These are phyloP conservation scores for Bruguiera gymnorhiza DNA, from an alignment of 345 rosid genomes.

Conservation along the genomic window DNA sequence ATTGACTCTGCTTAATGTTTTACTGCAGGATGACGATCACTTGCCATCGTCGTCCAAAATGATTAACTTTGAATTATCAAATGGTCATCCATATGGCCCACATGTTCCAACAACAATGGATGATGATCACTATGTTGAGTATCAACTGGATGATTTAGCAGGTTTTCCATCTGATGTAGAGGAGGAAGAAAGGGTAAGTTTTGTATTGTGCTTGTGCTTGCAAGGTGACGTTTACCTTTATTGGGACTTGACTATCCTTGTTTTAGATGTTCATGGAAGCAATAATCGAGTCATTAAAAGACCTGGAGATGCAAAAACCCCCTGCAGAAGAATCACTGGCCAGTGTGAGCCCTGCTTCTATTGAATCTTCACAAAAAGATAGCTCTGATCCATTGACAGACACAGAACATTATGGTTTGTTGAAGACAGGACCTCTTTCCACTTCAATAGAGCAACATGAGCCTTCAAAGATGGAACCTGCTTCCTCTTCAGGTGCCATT, in stretches of 20 bases:
- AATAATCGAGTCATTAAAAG: conserved; percentile 62
- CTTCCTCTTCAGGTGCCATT: conserved; percentile 26
- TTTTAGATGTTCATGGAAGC: conserved; percentile 91
- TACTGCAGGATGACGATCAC: conserved; percentile 47
- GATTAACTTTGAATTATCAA: conserved; percentile 77
- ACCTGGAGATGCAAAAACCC: conserved; percentile 39
- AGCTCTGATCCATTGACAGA: conserved; percentile 6
- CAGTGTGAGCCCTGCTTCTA: conserved; percentile 22
- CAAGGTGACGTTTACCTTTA: not conserved
- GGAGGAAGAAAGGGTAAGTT: conserved; percentile 84
- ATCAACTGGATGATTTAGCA: conserved; percentile 66
- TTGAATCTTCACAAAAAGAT: conserved; percentile 30
- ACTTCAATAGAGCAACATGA: conserved; percentile 13
- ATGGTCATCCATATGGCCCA: conserved; percentile 59
- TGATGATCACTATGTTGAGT: conserved; percentile 79
- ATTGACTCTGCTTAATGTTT: conserved; percentile 14
- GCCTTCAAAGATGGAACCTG: conserved; percentile 33
- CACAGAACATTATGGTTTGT: not conserved
- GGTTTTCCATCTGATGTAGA: conserved; percentile 70
- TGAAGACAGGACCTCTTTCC: conserved; percentile 2
- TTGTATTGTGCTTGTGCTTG: not conserved
- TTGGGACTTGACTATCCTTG: conserved; percentile 8
- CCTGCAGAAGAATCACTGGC: conserved; percentile 7
- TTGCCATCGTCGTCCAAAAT: conserved; percentile 68
- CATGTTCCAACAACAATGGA: conserved; percentile 51